phyloP scores from a whole-genome alignment of 2,329 filamentous ascomycete genomes.

The Dactylella cylindrospora region DNA sequence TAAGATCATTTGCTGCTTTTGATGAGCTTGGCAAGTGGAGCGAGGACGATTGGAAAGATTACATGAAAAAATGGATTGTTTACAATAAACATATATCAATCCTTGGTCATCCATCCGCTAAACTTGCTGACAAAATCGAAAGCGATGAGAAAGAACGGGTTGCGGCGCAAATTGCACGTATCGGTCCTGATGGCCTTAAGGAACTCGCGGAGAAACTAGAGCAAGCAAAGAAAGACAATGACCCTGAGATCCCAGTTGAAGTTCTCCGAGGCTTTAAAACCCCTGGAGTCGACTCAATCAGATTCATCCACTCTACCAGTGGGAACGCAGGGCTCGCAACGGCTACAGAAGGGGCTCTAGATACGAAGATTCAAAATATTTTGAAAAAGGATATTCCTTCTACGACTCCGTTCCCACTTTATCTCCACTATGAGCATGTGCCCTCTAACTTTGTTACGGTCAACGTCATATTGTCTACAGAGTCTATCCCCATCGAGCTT shows the following conservation, averaged over 20 bases:
- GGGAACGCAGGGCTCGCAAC: conserved; percentile 24
- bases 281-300: conserved; percentile 83
- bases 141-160: conserved; percentile 74
- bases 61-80: conserved; percentile 62
- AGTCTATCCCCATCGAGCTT: conserved; percentile 72
- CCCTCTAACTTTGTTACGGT: conserved; percentile 90
- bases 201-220: conserved; percentile 74
- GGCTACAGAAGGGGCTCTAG: conserved; percentile 1
- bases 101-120: conserved; percentile 79
- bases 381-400: conserved; percentile 67
- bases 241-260: conserved; percentile 77
- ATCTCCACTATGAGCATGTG: conserved; percentile 96
- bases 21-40: conserved; percentile 76
- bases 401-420: conserved; percentile 67
- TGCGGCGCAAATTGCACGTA: conserved; percentile 71
- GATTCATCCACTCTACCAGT: conserved; percentile 70
- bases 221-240: conserved; percentile 82
- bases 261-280: conserved; percentile 81
- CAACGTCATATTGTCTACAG: conserved; percentile 76
- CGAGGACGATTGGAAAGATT: conserved; percentile 79
- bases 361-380: conserved; percentile 69
- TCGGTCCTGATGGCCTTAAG: conserved; percentile 80
- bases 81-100: conserved; percentile 73
- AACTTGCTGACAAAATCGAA: conserved; percentile 78
- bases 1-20: conserved; percentile 44